Evolutionary conservation across 306 rosid genomes (phyloP).

Genomic region (Malus orientalis): DNA sequence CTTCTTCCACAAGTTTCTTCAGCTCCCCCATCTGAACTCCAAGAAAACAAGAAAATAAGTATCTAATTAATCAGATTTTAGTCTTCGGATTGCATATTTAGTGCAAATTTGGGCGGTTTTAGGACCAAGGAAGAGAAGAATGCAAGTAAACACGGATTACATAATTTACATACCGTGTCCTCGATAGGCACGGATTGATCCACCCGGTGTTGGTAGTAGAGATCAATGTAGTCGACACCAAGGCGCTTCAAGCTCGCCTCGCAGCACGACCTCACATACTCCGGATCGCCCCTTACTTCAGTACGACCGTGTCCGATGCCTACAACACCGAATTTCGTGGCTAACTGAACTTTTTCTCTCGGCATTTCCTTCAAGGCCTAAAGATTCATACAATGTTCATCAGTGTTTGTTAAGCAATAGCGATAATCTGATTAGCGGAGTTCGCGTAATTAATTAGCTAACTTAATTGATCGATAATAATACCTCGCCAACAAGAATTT

Average conservation of each 20-base stretch:
- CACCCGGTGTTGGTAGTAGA: conserved; percentile 63
- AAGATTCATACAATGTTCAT: neutral
- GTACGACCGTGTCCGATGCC: neutral
- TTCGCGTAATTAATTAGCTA: neutral
- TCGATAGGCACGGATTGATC: conserved; percentile 60
- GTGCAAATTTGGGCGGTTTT: neutral
- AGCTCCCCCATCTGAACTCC: conserved; percentile 57
- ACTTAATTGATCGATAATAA: neutral
- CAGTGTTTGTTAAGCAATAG: neutral
- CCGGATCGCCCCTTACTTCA: conserved; percentile 52
- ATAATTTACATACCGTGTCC: conserved; percentile 34
- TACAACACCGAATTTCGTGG: conserved; percentile 68
- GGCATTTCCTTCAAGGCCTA: conserved; percentile 70
- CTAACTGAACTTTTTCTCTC: conserved; percentile 56
- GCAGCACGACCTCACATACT: conserved; percentile 51
- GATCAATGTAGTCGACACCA: conserved; percentile 59
- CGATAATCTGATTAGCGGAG: neutral
- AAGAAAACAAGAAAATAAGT: neutral
- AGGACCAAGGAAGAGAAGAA: neutral
- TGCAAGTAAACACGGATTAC: neutral
- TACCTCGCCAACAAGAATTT: conserved; percentile 32
- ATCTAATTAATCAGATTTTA: neutral
- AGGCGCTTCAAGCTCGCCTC: conserved; percentile 68
- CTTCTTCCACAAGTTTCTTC: conserved; percentile 72
- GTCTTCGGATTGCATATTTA: neutral